Conservation (phyloP, 352 stramenopile species). For the Globisporangium canariense region DNA sequence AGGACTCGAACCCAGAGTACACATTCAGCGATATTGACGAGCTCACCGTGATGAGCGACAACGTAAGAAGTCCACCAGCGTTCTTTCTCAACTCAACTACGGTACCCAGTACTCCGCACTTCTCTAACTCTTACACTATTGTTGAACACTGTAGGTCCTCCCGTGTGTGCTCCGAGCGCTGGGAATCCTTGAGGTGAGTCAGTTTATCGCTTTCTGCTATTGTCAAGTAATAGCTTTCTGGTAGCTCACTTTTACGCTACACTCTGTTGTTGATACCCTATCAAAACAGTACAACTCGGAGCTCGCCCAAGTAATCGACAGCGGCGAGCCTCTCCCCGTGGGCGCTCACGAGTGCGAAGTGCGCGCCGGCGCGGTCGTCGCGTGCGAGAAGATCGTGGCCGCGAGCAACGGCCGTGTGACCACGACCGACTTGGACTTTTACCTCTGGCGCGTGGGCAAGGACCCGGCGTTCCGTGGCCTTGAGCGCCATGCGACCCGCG, state of each 20-base stretch:
- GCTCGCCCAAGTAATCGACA: constrained; percentile 44
- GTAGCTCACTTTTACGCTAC: background rate
- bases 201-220: background rate
- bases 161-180: constrained; percentile 71
- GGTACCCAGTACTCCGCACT: too few relatives aligned
- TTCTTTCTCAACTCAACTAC: too few relatives aligned
- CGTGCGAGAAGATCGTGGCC: constrained; percentile 62
- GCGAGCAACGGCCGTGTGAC: constrained; percentile 43
- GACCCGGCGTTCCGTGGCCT: constrained; percentile 59
- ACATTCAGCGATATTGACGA: constrained; percentile 59
- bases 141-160: constrained; percentile 29
- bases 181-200: constrained; percentile 61
- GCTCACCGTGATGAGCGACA: constrained; percentile 67
- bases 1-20: constrained; percentile 49
- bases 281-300: constrained; percentile 48
- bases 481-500: constrained; percentile 67
- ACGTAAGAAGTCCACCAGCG: constrained; percentile 17
- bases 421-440: constrained; percentile 54
- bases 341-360: constrained; percentile 61
- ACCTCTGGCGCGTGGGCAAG: constrained; percentile 78
- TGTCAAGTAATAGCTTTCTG: background rate
- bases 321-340: constrained; percentile 39
- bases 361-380: constrained; percentile 59
- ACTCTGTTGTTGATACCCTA: background rate
- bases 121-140: too few relatives aligned